Percentiles rank a stretch among this genome's conserved stretches.
phyloP scores from a whole-genome alignment of 129 eudicot species.

The sunflower (Helianthus annuus) region DNA sequence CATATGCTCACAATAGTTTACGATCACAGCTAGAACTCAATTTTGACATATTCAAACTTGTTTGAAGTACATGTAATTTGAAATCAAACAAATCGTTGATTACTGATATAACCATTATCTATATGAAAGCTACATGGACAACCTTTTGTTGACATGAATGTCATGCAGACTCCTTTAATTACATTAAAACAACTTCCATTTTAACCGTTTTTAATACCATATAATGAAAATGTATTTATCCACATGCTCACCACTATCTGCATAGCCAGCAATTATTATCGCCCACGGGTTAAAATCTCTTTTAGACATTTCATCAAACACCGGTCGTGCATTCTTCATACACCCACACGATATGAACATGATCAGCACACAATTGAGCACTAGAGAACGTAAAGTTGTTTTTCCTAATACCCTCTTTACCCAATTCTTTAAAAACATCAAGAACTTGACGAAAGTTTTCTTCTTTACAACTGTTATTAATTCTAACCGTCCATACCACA shows the following conservation, averaged over 20 bases:
- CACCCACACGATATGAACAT: conserved; percentile 54
- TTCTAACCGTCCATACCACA: conserved; percentile 67
- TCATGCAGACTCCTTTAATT: no score
- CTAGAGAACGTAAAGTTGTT: conserved; percentile 66
- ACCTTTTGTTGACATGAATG: no score
- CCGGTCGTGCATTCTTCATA: conserved; percentile 47
- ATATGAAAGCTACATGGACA: no score
- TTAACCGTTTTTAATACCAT: no score
- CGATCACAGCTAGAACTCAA: no score
- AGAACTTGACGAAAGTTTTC: conserved; percentile 44
- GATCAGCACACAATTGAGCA: conserved; percentile 57
- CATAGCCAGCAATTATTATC: conserved; percentile 57
- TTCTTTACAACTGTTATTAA: conserved; percentile 52
- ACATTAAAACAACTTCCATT: no score
- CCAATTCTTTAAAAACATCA: conserved; percentile 59
- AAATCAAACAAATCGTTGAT: no score
- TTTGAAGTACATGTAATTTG: no score
- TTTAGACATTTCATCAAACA: conserved; percentile 72
- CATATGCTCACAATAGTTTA: background rate
- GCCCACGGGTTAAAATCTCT: conserved; percentile 71
- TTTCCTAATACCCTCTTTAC: conserved; percentile 61
- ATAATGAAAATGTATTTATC: background rate
- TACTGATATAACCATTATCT: no score
- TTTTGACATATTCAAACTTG: no score
- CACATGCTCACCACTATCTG: conserved; percentile 40